Conservation (phyloP, 108 stramenopile species). For the Fragilaria radians region DNA sequence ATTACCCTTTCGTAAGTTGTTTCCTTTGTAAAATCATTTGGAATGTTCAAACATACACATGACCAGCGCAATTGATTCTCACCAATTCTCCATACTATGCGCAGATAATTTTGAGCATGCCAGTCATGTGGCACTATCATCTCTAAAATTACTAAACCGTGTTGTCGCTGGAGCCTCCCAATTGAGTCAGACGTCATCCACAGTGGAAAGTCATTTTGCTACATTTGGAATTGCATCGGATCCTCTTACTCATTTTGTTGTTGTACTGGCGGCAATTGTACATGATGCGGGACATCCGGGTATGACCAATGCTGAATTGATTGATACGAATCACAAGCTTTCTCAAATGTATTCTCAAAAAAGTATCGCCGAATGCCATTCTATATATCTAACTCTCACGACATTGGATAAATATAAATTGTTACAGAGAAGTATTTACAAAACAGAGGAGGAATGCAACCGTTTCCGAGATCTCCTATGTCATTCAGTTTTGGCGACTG, state of each 20-base stretch:
- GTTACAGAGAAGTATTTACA: constrained; percentile 13
- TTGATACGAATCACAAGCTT: not conserved
- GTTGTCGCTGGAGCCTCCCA: not conserved
- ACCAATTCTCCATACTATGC: no score
- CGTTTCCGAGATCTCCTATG: not conserved
- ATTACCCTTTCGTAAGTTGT: no score
- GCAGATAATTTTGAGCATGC: constrained; percentile 38
- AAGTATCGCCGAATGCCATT: constrained; percentile 4
- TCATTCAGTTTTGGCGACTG: not conserved
- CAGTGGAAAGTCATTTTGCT: not conserved
- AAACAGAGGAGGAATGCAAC: not conserved
- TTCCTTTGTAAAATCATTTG: no score
- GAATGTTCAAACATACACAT: no score
- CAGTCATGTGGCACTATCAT: constrained; percentile 19
- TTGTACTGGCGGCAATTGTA: constrained; percentile 28
- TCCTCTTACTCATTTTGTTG: constrained; percentile 18
- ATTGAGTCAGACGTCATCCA: not conserved
- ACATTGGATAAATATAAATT: constrained; percentile 14
- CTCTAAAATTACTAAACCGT: constrained; percentile 18
- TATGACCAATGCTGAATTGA: constrained; percentile 7
- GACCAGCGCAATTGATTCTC: no score
- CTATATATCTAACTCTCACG: constrained; percentile 20
- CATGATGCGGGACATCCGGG: constrained; percentile 38
- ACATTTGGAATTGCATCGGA: constrained; percentile 1
- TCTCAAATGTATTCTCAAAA: not conserved